A percentile compares a stretch with the other conserved stretches of the same genome.
Conservation (phyloP, 75 land plant species). For the Azolla pinnata region DNA sequence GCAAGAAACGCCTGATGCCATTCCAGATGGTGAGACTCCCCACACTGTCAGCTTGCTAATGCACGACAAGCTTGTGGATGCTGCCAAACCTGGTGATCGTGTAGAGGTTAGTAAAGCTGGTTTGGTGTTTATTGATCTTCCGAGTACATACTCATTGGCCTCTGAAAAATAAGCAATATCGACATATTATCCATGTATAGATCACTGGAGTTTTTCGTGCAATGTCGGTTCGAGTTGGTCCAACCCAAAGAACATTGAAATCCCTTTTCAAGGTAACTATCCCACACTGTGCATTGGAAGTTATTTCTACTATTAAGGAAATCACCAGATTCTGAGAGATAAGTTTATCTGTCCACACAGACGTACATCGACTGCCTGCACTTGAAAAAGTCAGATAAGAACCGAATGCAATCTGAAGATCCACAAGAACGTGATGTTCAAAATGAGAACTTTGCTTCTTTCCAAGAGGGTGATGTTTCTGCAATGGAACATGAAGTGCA, state of each 20-base stretch:
- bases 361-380: slow-evolving; percentile 97
- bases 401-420: slow-evolving; percentile 75
- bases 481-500: slow-evolving; percentile 45
- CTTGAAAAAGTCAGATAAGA: slow-evolving; percentile 83
- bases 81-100: slow-evolving; percentile 94
- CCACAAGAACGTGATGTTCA: slow-evolving; percentile 42
- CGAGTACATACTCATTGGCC: too few relatives aligned
- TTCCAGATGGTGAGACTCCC: slow-evolving; percentile 96
- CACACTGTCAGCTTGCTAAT: slow-evolving; percentile 92
- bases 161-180: too few relatives aligned
- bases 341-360: slow-evolving; percentile 26
- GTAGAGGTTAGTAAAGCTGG: too few relatives aligned
- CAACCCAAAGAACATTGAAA: slow-evolving; percentile 82
- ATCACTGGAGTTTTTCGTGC: slow-evolving; percentile 93
- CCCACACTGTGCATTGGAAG: background rate
- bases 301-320: background rate
- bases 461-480: slow-evolving; percentile 26
- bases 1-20: slow-evolving; percentile 99
- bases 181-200: slow-evolving; percentile 21
- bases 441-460: slow-evolving; percentile 19
- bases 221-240: slow-evolving; percentile 84
- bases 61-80: slow-evolving; percentile 93
- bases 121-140: too few relatives aligned
- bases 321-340: background rate
- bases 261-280: slow-evolving; percentile 71